Percentiles rank a stretch among this genome's conserved stretches.
phyloP scores from a whole-genome alignment of 495 filamentous ascomycete species.

The Annulohypoxylon bovei region DNA sequence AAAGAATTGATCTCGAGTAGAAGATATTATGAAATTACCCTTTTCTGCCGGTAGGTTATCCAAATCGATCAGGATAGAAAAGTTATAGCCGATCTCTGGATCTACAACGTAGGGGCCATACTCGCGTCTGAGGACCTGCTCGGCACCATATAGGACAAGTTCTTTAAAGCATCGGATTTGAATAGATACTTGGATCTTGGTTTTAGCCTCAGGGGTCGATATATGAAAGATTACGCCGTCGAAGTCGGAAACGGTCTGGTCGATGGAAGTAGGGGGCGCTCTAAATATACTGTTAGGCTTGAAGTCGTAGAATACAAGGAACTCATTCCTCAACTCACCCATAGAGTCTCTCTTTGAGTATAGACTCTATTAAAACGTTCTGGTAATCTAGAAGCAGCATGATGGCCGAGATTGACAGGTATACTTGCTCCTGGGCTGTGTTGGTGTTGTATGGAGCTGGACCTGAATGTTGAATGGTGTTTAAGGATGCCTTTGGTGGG shows the following conservation, averaged over 20 bases:
- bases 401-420: conserved; percentile 45
- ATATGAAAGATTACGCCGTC: conserved; percentile 98
- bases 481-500: conserved; percentile 35
- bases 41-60: conserved; percentile 83
- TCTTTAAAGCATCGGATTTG: conserved; percentile 93
- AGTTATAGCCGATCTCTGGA: conserved; percentile 92
- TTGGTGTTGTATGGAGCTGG: conserved; percentile 32
- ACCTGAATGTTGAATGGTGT: conserved; percentile 27
- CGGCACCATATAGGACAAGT: conserved; percentile 89
- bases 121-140: conserved; percentile 89
- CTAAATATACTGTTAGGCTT: conserved; percentile 56
- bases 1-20: background rate
- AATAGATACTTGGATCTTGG: conserved; percentile 92
- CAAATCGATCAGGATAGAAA: conserved; percentile 88
- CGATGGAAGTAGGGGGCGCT: conserved; percentile 83
- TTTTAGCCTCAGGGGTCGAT: conserved; percentile 91
- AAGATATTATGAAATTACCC: conserved; percentile 52
- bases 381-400: conserved; percentile 99
- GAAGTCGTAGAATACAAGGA: conserved; percentile 5
- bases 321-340: conserved; percentile 64
- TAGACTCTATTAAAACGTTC: conserved; percentile 94
- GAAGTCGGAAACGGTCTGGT: conserved; percentile 98
- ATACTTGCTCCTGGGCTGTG: conserved; percentile 19
- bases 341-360: conserved; percentile 93
- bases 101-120: conserved; percentile 90